phyloP scores from a whole-genome alignment of 2,329 filamentous ascomycete genomes.

The Colletotrichum lupini region DNA sequence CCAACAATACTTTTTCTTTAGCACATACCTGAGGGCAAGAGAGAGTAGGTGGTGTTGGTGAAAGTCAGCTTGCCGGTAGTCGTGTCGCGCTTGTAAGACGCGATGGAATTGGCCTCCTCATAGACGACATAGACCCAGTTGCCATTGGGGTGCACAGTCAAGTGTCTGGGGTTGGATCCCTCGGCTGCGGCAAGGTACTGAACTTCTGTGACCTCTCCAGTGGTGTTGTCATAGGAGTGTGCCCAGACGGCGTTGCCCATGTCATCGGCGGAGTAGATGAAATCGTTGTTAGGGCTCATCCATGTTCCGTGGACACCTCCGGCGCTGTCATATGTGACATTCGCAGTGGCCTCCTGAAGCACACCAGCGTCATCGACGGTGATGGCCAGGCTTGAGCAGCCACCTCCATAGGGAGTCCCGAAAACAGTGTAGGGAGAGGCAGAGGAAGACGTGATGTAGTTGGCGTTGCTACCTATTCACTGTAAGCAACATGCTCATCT shows the following conservation, averaged over 20 bases:
- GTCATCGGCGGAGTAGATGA: slow-evolving; percentile 45
- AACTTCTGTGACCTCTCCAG: slow-evolving; percentile 37
- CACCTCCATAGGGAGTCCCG: slow-evolving; percentile 38
- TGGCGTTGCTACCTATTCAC: slow-evolving; percentile 26
- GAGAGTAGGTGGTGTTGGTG: slow-evolving; percentile 32
- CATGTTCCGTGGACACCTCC: slow-evolving; percentile 43
- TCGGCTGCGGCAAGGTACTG: slow-evolving; percentile 36
- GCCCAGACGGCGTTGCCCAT: slow-evolving; percentile 45
- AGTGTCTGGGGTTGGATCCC: slow-evolving; percentile 41
- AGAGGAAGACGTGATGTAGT: slow-evolving; percentile 37
- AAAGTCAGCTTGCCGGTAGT: slow-evolving; percentile 16
- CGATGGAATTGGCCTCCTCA: slow-evolving; percentile 41
- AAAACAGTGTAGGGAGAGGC: slow-evolving; percentile 38
- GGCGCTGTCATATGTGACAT: slow-evolving; percentile 36
- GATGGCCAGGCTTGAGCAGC: slow-evolving; percentile 38
- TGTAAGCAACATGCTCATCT: neutral
- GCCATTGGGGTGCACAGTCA: slow-evolving; percentile 43
- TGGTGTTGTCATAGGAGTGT: slow-evolving; percentile 39
- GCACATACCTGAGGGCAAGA: slow-evolving; percentile 28
- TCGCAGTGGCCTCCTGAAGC: slow-evolving; percentile 32
- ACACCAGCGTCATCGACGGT: slow-evolving; percentile 38
- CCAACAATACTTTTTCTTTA: no score
- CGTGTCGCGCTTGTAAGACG: slow-evolving; percentile 39
- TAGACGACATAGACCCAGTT: slow-evolving; percentile 43
- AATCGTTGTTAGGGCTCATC: slow-evolving; percentile 37